Evolutionary conservation across 2,329 filamentous ascomycete genomes (phyloP), one percentile per base, ranked within the genome.

Genomic region (Epichloe elymi): DNA sequence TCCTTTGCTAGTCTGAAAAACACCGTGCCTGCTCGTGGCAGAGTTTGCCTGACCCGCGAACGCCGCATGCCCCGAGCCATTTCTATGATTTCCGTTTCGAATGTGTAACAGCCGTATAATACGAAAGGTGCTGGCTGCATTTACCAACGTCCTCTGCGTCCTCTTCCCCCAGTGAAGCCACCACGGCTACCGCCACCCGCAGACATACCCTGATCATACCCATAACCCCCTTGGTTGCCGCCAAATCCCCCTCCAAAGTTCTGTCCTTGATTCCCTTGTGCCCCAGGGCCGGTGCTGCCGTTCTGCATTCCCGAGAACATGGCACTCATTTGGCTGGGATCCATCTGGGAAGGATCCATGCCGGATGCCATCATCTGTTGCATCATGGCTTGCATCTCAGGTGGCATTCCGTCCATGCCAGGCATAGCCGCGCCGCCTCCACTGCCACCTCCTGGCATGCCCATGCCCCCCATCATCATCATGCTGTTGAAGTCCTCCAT

Each of bases 361-460:
- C 80, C 80, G 1, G 72, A 71, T 0, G 75, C 72, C 75, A 83
- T 82, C 79, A 84, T 82, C 64, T 83, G 79, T 64, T 83, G 80
- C 78, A 84, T 80, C 76, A 83, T 81, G 44, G 72, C 71, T 62
- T 83, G 80, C 77, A 84, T 83, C 61, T 83, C 80, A 0, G 79
- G 75, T 3, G 78, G 68, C 65, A 83, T 79, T n/a, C 76, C 78
- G 23, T 83, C 79, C 75, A 81, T 79, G 3, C 75, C 75, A 0
- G 73, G 59, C 70, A 79, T 78, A 6, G 67, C 68, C 2, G 65
- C 69, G 15, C 58, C 58, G 33, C 57, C 58, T 5, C 53, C 62
- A 5, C 62, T 61, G 19, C 62, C 68, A 4, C 63, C 66, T 45
- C 67, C 67, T 8, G 65, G 67, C 67, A 74, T 70, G 17, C 66